Evolutionary conservation across 208 protist genomes (phyloP).

Genomic region (Leishmania major): DNA sequence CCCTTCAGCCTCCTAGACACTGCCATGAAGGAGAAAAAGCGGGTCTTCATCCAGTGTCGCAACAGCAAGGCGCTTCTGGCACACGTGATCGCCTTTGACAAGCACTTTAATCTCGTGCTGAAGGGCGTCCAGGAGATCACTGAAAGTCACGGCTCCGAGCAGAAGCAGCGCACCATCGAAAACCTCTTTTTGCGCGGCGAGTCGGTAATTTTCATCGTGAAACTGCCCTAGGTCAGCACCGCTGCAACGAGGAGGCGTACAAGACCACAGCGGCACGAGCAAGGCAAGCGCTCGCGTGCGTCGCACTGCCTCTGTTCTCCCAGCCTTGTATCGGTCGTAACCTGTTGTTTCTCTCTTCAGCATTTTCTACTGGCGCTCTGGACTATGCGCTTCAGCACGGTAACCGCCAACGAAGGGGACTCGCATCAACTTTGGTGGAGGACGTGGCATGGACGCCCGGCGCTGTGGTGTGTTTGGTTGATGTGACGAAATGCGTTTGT

Average conservation of each 20-base stretch:
- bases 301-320: not conserved
- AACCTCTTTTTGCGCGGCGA: slow-evolving; percentile 99
- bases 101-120: slow-evolving; percentile 99
- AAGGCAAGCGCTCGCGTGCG: not conserved
- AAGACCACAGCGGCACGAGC: not conserved
- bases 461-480: not conserved
- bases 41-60: slow-evolving; percentile 98
- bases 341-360: not conserved
- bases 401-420: not conserved
- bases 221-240: slow-evolving; percentile 73
- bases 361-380: not conserved
- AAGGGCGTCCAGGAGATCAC: slow-evolving; percentile 79
- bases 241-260: not conserved
- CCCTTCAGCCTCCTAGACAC: slow-evolving; percentile 83
- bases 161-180: slow-evolving; percentile 94
- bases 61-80: slow-evolving; percentile 99
- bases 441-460: not conserved
- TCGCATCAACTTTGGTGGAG: too few relatives aligned
- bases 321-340: not conserved
- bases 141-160: slow-evolving; percentile 93
- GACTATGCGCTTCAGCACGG: not conserved
- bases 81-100: slow-evolving; percentile 99
- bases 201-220: slow-evolving; percentile 98
- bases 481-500: not conserved
- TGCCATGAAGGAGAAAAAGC: slow-evolving; percentile 77